phyloP scores from a whole-genome alignment of 2,329 filamentous ascomycete genomes.

The Trichophyton schoenleinii region DNA sequence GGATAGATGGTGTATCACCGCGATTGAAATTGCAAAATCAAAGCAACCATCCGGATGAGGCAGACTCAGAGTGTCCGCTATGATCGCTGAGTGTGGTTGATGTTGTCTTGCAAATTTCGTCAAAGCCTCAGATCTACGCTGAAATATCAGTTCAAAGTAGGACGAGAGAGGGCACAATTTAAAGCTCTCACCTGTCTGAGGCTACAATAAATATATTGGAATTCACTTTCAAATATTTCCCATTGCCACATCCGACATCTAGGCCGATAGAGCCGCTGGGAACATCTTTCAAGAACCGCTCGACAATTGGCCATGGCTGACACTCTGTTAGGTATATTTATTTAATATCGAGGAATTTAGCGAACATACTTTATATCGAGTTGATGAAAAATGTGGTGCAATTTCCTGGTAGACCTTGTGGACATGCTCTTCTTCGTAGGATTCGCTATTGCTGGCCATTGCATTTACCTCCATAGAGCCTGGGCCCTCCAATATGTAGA shows the following conservation, averaged over 20 bases:
- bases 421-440: conserved; percentile 76
- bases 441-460: conserved; percentile 13
- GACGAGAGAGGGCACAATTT: conserved; percentile 1
- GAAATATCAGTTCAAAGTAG: conserved; percentile 6
- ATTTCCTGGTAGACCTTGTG: conserved; percentile 69
- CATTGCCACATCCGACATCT: conserved; percentile 92
- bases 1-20: conserved; percentile 86
- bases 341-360: background rate
- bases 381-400: conserved; percentile 38
- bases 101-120: conserved; percentile 45
- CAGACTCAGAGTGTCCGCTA: conserved; percentile 72
- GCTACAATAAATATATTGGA: conserved; percentile 64
- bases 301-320: conserved; percentile 82
- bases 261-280: conserved; percentile 63
- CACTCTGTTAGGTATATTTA: background rate
- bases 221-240: conserved; percentile 83
- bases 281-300: conserved; percentile 58
- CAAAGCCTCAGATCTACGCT: conserved; percentile 44
- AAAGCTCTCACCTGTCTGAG: conserved; percentile 58
- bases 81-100: conserved; percentile 53
- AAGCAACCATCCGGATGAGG: conserved; percentile 55
- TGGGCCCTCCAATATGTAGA: background rate
- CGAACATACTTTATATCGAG: conserved; percentile 46
- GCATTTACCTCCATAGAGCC: background rate
- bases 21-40: conserved; percentile 89